Evolutionary conservation across 441 rosid species (phyloP).

Genomic region (Metrosideros polymorpha): DNA sequence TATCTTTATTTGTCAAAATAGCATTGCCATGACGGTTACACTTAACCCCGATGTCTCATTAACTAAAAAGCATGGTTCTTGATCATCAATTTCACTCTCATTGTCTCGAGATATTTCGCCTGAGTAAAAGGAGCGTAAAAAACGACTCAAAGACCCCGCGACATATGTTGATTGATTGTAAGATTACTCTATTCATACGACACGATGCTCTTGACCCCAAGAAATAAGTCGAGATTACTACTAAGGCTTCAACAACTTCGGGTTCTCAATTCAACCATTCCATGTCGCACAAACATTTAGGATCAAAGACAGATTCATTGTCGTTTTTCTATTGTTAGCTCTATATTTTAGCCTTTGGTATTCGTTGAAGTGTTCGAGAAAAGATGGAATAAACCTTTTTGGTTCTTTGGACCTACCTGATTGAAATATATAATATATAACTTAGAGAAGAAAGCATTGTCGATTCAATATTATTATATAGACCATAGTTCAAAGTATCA

Average conservation of each 20-base stretch:
- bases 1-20: neutral
- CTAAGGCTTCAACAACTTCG: neutral
- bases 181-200: neutral
- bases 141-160: neutral
- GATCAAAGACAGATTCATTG: neutral
- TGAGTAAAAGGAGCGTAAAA: too few relatives aligned
- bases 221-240: neutral
- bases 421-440: neutral
- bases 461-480: neutral
- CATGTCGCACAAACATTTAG: neutral
- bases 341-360: neutral
- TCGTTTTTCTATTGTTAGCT: neutral
- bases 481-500: neutral
- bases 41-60: neutral
- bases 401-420: neutral
- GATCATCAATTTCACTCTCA: neutral
- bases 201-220: neutral
- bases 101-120: neutral
- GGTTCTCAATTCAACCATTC: neutral
- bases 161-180: neutral
- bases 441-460: neutral
- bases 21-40: neutral
- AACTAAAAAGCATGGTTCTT: neutral
- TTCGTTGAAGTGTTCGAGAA: neutral
- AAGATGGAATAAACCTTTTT: neutral